phyloP scores from a whole-genome alignment of 176 grass and related monocot species.

The Triticum urartu region DNA sequence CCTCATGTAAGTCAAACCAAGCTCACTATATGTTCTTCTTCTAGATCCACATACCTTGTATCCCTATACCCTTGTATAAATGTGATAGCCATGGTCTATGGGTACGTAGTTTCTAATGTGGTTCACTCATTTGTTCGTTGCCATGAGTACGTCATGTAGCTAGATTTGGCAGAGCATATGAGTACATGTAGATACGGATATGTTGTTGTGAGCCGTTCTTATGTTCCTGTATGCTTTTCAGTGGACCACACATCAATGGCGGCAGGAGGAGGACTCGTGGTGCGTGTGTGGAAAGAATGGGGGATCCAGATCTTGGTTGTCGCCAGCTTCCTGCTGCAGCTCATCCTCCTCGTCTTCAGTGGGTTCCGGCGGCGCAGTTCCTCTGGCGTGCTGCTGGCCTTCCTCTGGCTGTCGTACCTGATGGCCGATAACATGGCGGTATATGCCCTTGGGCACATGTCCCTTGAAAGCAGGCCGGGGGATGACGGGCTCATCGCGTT shows the following conservation, averaged over 20 bases:
- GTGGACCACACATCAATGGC: background rate
- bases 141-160: no score
- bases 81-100: no score
- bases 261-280: background rate
- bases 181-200: no score
- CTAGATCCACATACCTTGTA: no score
- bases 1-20: no score
- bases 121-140: no score
- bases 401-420: constrained; percentile 34
- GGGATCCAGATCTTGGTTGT: background rate
- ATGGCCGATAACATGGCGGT: constrained; percentile 28
- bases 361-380: background rate
- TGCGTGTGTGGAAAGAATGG: background rate
- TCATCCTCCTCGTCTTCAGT: background rate
- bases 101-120: no score
- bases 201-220: no score
- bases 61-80: no score
- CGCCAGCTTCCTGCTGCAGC: background rate
- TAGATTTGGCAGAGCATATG: no score
- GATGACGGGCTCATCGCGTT: background rate
- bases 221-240: background rate
- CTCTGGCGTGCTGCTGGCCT: background rate
- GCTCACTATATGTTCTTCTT: no score
- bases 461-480: background rate
- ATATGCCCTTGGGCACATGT: constrained; percentile 29